Conservation (phyloP, 441 rosid species). For the Pelargonium citronellum region DNA sequence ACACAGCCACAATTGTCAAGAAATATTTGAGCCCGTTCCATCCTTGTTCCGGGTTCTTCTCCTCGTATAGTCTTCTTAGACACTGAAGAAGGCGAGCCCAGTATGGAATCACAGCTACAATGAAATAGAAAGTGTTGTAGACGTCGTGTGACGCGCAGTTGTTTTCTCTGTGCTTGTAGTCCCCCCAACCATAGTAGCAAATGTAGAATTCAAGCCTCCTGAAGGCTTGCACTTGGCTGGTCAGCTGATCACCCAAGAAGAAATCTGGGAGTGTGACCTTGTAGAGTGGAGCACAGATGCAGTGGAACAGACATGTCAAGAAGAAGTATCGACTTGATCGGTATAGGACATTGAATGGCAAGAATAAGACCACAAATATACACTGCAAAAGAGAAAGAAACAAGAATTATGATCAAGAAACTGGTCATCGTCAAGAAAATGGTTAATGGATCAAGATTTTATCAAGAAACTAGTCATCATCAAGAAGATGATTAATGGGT, state of each 20-base stretch:
- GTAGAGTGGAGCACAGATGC: constrained; percentile 3
- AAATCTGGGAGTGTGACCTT: neutral
- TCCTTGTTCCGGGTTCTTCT: constrained; percentile 2
- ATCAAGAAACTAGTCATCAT: neutral
- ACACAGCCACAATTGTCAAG: neutral
- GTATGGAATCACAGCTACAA: neutral
- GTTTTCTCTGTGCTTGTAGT: neutral
- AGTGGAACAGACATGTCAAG: neutral
- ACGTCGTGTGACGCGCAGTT: neutral
- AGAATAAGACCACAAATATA: neutral
- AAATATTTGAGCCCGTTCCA: neutral
- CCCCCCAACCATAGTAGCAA: constrained; percentile 1
- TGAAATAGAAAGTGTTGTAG: neutral
- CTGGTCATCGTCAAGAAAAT: too few relatives aligned
- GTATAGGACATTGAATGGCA: neutral
- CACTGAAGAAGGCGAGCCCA: neutral
- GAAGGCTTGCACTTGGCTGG: constrained; percentile 1
- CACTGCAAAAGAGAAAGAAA: neutral
- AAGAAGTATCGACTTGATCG: neutral
- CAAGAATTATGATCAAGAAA: neutral
- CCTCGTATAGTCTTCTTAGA: neutral
- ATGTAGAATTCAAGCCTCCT: neutral
- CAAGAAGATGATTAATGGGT: neutral
- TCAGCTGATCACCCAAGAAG: neutral
- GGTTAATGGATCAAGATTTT: neutral